Evolutionary conservation across 225 moss, liverwort and hornwort species (phyloP).

Genomic region (Polytrichum commune): DNA sequence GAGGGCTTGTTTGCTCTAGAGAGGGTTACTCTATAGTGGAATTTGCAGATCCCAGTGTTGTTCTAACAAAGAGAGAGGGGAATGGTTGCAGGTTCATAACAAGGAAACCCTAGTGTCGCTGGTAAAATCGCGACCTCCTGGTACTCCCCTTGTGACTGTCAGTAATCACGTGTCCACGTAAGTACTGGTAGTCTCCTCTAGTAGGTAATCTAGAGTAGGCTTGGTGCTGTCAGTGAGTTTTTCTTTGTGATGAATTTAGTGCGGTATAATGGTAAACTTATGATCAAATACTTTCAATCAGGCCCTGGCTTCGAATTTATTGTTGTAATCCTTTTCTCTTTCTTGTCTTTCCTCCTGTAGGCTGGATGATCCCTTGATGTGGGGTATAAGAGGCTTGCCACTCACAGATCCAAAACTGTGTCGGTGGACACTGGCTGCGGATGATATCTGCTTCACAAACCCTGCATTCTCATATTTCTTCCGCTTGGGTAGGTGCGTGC

Average conservation of each 20-base stretch:
- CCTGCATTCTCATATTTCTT: slow-evolving; percentile 81
- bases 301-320: not conserved
- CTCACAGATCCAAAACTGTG: slow-evolving; percentile 52
- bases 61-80: slow-evolving; percentile 5
- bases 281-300: slow-evolving; percentile 11
- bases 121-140: slow-evolving; percentile 80
- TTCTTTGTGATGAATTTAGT: slow-evolving; percentile 1
- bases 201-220: not conserved
- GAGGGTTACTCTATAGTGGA: not conserved
- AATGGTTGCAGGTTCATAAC: slow-evolving; percentile 64
- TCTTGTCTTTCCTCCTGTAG: slow-evolving; percentile 36
- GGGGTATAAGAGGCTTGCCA: slow-evolving; percentile 85
- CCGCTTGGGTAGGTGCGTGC: slow-evolving; percentile 66
- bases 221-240: slow-evolving; percentile 2
- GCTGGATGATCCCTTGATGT: slow-evolving; percentile 97
- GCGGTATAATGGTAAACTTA: slow-evolving; percentile 1
- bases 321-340: not conserved
- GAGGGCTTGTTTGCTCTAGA: too few relatives aligned
- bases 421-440: slow-evolving; percentile 88
- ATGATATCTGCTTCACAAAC: slow-evolving; percentile 97
- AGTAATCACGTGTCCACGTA: slow-evolving; percentile 99
- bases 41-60: slow-evolving; percentile 2
- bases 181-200: slow-evolving; percentile 33
- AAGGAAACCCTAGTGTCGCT: slow-evolving; percentile 63
- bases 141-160: slow-evolving; percentile 88